Base-by-base conservation (phyloP, 2,329 filamentous ascomycete species). In the Fusarium sambucinum region DNA sequence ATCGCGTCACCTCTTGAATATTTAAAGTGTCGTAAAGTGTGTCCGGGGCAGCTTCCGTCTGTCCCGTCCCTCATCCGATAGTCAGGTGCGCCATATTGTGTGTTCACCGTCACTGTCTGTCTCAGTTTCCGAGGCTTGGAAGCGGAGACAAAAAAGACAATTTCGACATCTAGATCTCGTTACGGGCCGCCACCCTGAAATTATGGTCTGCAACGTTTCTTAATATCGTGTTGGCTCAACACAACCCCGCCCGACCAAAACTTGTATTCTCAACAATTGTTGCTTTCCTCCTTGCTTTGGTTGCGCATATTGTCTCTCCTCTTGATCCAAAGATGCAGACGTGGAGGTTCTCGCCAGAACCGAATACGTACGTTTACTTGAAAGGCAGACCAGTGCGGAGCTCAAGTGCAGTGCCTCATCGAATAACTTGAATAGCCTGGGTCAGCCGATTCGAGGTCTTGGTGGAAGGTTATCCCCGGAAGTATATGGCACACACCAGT, bases 151-250 rank as follows among this genome's bases (percentile, higher is more conserved):
- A 23, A 33, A 44, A 53, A 61, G 46, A 53, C 41, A 21, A 41
- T n/a, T 25, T 51, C 25, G 51, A 50, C 41, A 48, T 59, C 38
- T 30, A 21, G 23, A 59, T 55, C 45, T 59, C 45, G 63, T 71
- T 52, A 67, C 52, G 62, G 33, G 54, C 45, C 60, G 64, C 63
- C 53, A 67, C 64, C 52, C 59, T 51, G 52, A 37, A 54, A 58
- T 63, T 59, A 68, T 59, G 29, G 30, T 54, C 58, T 71, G 62
- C 64, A 68, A 56, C 47, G 48, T 37, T 52, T 67, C 56, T 60
- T 59, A 65, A 48, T 60, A 73, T 62, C 46, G 60, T 57, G 14
- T 16, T 25, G 21, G 25, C 67, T 74, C 47, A 23, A 30, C 51
- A 51, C 48, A 59, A 66, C 55, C 42, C 61, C 48, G 55, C 29